Percentiles rank a stretch among this genome's conserved stretches.
Evolutionary conservation across 352 stramenopile species (phyloP).

Genomic region (Pythium biforme): DNA sequence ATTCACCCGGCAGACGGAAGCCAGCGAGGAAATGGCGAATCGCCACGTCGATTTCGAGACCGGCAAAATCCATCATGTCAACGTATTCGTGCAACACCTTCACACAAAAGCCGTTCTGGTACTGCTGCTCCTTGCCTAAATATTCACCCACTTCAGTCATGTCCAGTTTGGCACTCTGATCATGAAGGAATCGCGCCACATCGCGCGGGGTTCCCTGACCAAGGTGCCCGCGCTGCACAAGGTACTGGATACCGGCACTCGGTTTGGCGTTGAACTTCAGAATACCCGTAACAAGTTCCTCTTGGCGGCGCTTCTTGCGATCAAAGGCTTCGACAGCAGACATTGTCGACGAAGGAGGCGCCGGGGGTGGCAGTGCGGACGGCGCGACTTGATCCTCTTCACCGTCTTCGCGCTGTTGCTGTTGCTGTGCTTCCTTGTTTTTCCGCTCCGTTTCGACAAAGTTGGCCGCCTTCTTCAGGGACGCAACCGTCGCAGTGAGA

Average conservation of each 20-base stretch:
- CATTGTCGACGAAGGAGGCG: conserved; percentile 41
- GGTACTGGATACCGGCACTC: conserved; percentile 88
- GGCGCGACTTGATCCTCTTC: conserved; percentile 38
- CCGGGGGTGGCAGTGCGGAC: conserved; percentile 13
- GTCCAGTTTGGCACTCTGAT: conserved; percentile 91
- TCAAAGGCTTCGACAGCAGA: conserved; percentile 95
- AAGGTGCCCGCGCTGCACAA: conserved; percentile 91
- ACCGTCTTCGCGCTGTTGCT: conserved; percentile 38
- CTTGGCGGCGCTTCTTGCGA: conserved; percentile 94
- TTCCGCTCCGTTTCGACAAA: conserved; percentile 69
- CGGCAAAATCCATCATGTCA: conserved; percentile 95
- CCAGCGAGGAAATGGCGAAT: conserved; percentile 97
- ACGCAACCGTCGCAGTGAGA: conserved; percentile 90
- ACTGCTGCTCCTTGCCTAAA: conserved; percentile 95
- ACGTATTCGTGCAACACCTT: conserved; percentile 97
- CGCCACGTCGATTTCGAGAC: conserved; percentile 95
- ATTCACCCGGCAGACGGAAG: conserved; percentile 98
- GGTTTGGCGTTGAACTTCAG: conserved; percentile 99
- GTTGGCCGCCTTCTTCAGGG: conserved; percentile 89
- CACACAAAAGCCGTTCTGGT: conserved; percentile 90
- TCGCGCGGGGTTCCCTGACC: conserved; percentile 88
- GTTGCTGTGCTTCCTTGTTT: conserved; percentile 23
- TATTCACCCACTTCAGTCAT: conserved; percentile 98
- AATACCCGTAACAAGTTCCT: conserved; percentile 96
- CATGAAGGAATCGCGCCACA: conserved; percentile 94